These are phyloP conservation scores for Rhizoclosmatium sp. DNA, from an alignment of 192 early-diverging fungal species.

Conservation along the genomic window DNA sequence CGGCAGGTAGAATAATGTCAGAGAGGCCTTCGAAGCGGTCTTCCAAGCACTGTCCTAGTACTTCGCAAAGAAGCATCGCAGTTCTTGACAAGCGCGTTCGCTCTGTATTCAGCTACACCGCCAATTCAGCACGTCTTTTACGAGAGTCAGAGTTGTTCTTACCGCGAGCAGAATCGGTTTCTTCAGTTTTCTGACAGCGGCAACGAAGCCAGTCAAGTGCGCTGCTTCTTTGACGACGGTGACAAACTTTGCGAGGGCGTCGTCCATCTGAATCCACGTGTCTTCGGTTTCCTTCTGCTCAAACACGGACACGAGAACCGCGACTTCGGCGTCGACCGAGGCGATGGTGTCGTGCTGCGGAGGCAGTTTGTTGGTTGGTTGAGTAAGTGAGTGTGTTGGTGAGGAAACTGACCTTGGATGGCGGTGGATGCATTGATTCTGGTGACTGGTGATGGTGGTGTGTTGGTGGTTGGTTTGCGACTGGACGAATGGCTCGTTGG, in stretches of 20 bases:
- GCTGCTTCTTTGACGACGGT: constrained; percentile 53
- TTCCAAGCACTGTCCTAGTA: constrained; percentile 65
- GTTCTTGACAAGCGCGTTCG: constrained; percentile 78
- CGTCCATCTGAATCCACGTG: constrained; percentile 72
- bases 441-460: neutral
- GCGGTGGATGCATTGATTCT: neutral
- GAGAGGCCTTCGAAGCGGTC: constrained; percentile 65
- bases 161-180: constrained; percentile 61
- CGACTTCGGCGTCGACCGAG: constrained; percentile 18
- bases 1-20: constrained; percentile 67
- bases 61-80: constrained; percentile 70
- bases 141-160: constrained; percentile 27
- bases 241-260: constrained; percentile 59
- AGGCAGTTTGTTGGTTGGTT: neutral
- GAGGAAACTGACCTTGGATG: neutral
- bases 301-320: constrained; percentile 37
- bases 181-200: constrained; percentile 56
- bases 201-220: constrained; percentile 53
- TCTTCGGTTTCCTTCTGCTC: constrained; percentile 72
- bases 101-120: constrained; percentile 71
- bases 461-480: neutral
- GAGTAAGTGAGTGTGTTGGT: neutral
- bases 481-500: neutral
- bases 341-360: too few species aligned
- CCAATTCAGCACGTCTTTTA: neutral